Evolutionary conservation across 192 early-diverging fungal species (phyloP).

Genomic region (Podila verticillata): DNA sequence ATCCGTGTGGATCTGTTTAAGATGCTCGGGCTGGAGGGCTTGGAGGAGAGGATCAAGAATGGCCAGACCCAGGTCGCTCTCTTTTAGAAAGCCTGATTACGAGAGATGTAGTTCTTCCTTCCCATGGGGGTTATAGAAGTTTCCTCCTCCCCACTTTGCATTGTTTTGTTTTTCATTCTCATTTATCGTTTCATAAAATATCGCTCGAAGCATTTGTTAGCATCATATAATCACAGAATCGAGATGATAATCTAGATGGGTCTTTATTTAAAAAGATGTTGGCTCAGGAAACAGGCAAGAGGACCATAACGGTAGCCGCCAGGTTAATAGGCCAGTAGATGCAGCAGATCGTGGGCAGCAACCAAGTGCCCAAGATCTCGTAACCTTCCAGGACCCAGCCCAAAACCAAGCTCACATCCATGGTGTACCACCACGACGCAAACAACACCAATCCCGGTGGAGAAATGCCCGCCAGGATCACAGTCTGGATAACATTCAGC

Average conservation of each 20-base stretch:
- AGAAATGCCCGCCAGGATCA: slow-evolving; percentile 61
- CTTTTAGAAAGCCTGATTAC: slow-evolving; percentile 9
- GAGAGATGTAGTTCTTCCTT: neutral
- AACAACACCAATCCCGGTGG: slow-evolving; percentile 61
- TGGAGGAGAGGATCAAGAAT: slow-evolving; percentile 22
- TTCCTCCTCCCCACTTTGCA: neutral
- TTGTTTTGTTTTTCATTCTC: neutral
- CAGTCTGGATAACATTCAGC: slow-evolving; percentile 51
- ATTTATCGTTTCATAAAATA: slow-evolving; percentile 1
- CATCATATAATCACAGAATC: too few species aligned
- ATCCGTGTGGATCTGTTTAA: slow-evolving; percentile 64
- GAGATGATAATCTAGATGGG: too few species aligned
- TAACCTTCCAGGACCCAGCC: slow-evolving; percentile 67
- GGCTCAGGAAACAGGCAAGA: slow-evolving; percentile 24
- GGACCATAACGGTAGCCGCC: slow-evolving; percentile 51
- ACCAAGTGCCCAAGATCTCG: slow-evolving; percentile 68
- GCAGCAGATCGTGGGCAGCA: slow-evolving; percentile 71
- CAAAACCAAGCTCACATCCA: slow-evolving; percentile 56
- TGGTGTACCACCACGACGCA: slow-evolving; percentile 48
- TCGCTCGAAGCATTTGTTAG: too few species aligned
- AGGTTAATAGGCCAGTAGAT: slow-evolving; percentile 77
- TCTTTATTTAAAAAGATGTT: neutral
- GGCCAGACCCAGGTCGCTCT: slow-evolving; percentile 37
- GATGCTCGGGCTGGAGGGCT: slow-evolving; percentile 51
- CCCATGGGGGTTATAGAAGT: too few species aligned